These are phyloP conservation scores for Aspergillus fischeri DNA, from an alignment of 2,329 filamentous ascomycete genomes.

Conservation along the genomic window DNA sequence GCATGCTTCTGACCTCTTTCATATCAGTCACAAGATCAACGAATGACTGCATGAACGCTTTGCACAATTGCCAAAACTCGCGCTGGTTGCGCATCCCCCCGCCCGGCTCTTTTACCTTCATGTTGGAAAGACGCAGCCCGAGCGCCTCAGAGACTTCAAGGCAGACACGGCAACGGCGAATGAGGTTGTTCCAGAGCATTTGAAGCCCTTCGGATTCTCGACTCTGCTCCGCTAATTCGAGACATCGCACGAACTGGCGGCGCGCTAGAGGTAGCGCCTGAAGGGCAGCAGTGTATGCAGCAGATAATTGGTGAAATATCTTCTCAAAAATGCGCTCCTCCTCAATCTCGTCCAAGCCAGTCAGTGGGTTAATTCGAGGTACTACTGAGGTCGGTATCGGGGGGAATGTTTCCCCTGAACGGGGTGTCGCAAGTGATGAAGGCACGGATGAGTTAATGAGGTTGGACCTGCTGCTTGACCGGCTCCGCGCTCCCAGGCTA, in stretches of 20 bases:
- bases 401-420: conserved; percentile 77
- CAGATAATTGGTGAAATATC: conserved; percentile 72
- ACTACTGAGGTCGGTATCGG: conserved; percentile 42
- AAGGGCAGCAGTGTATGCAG: conserved; percentile 69
- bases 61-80: conserved; percentile 67
- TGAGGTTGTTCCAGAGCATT: conserved; percentile 65
- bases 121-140: conserved; percentile 66
- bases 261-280: conserved; percentile 67
- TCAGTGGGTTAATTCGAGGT: conserved; percentile 50
- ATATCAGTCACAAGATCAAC: conserved; percentile 46
- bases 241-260: conserved; percentile 60
- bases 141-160: conserved; percentile 71
- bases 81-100: conserved; percentile 58
- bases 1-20: conserved; percentile 44
- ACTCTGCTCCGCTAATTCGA: conserved; percentile 60
- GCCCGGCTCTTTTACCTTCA: conserved; percentile 81
- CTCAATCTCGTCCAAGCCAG: conserved; percentile 63
- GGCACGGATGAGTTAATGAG: conserved; percentile 45
- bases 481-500: conserved; percentile 35
- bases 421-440: conserved; percentile 61
- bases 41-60: conserved; percentile 49
- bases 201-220: conserved; percentile 57
- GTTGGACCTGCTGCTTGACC: conserved; percentile 52
- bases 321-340: conserved; percentile 79
- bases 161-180: conserved; percentile 66